phyloP scores from a whole-genome alignment of 495 filamentous ascomycete genomes.

The Penicillium daleae region DNA sequence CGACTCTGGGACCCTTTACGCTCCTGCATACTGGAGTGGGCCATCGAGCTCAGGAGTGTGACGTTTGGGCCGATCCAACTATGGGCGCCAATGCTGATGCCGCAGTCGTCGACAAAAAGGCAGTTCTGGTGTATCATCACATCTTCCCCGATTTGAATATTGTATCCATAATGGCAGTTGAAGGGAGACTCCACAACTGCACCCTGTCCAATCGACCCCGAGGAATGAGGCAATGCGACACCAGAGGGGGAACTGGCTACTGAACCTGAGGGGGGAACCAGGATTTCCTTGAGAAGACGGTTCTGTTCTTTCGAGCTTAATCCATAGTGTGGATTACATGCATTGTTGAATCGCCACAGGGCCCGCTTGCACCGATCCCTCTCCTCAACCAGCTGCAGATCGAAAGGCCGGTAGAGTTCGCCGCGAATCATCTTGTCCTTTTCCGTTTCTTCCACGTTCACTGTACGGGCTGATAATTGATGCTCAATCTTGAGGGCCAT shows the following conservation, averaged over 20 bases:
- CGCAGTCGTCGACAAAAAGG: slow-evolving; percentile 78
- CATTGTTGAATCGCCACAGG: slow-evolving; percentile 87
- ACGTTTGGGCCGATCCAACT: slow-evolving; percentile 88
- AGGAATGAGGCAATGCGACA: slow-evolving; percentile 36
- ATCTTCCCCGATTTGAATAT: slow-evolving; percentile 85
- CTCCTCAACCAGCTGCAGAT: slow-evolving; percentile 79
- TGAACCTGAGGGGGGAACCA: slow-evolving; percentile 53
- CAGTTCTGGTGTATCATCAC: slow-evolving; percentile 87
- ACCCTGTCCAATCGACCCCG: slow-evolving; percentile 72
- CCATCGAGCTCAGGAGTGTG: slow-evolving; percentile 77
- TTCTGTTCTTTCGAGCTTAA: slow-evolving; percentile 79
- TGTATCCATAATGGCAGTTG: slow-evolving; percentile 94
- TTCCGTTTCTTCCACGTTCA: slow-evolving; percentile 61
- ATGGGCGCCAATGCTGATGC: slow-evolving; percentile 72
- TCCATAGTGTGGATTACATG: slow-evolving; percentile 75
- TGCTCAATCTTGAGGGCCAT: slow-evolving; percentile 53
- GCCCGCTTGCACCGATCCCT: slow-evolving; percentile 84
- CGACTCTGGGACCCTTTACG: slow-evolving; percentile 75
- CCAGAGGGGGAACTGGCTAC: slow-evolving; percentile 49
- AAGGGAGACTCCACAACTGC: slow-evolving; percentile 89
- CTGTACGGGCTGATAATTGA: slow-evolving; percentile 41
- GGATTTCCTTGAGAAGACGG: slow-evolving; percentile 76
- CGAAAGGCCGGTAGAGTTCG: slow-evolving; percentile 77
- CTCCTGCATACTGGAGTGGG: slow-evolving; percentile 74
- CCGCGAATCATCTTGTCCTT: slow-evolving; percentile 94